phyloP scores from a whole-genome alignment of 805 yeast genomes.

The Starmerella bombicola region DNA sequence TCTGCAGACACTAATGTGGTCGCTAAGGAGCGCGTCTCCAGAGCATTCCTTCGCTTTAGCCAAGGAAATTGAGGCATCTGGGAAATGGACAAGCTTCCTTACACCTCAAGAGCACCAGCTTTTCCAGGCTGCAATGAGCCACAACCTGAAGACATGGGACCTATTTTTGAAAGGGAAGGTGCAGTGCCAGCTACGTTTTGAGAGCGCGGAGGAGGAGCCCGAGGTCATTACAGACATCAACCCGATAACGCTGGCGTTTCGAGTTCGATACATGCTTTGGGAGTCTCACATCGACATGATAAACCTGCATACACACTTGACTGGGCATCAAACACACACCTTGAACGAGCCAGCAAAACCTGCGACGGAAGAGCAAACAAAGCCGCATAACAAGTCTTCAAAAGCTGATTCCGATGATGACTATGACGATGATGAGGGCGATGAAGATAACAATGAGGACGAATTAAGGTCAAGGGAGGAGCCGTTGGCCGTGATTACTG shows the following conservation, averaged over 20 bases:
- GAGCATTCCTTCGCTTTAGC: constrained; percentile 17
- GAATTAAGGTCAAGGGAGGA: constrained; percentile 25
- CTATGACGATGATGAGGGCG: constrained; percentile 33
- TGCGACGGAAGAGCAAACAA: no score
- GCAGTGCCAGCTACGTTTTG: constrained; percentile 21
- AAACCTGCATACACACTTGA: no score
- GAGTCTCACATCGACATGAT: constrained; percentile 21
- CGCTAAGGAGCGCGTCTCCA: constrained; percentile 19
- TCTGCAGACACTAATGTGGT: constrained; percentile 13
- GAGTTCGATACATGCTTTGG: constrained; percentile 33
- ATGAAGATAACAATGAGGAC: constrained; percentile 27
- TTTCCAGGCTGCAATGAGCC: constrained; percentile 26
- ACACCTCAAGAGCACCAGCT: constrained; percentile 30
- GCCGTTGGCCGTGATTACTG: constrained; percentile 14
- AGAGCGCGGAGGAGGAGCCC: constrained; percentile 5
- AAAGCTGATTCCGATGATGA: constrained; percentile 33
- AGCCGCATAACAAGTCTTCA: constrained; percentile 11
- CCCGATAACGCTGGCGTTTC: constrained; percentile 28
- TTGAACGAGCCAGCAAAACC: no score
- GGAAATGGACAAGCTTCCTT: constrained; percentile 26
- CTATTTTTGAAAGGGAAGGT: constrained; percentile 26
- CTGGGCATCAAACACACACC: no score
- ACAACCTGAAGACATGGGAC: constrained; percentile 28
- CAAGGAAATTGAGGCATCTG: constrained; percentile 14
- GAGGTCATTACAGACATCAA: constrained; percentile 23